phyloP scores from a whole-genome alignment of 768 basidiomycete genomes.

The Coprinopsis sp. region DNA sequence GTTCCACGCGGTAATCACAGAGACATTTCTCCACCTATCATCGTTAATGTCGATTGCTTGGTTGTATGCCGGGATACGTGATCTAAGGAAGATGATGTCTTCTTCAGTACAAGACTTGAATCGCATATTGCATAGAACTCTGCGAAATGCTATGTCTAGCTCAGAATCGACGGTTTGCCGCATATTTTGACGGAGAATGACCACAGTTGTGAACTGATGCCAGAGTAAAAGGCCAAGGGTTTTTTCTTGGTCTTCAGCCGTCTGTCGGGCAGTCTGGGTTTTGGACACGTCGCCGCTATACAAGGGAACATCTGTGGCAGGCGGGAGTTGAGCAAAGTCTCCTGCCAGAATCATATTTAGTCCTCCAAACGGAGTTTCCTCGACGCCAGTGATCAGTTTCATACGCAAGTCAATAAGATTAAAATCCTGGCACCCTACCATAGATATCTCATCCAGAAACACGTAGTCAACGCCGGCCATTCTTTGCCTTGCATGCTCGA shows the following conservation, averaged over 20 bases:
- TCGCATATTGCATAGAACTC: background rate
- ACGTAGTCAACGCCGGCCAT: too few relatives aligned
- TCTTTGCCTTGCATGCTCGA: conserved; percentile 20
- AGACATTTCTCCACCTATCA: background rate
- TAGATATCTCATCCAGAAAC: conserved; percentile 39
- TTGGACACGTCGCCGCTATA: background rate
- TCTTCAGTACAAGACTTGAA: background rate
- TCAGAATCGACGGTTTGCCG: background rate
- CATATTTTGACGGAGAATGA: background rate
- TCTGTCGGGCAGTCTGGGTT: background rate
- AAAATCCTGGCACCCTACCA: conserved; percentile 31
- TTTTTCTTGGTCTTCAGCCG: background rate
- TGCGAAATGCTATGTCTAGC: background rate
- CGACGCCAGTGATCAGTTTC: conserved; percentile 14
- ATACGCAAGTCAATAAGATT: conserved; percentile 26
- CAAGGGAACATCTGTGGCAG: conserved; percentile 10
- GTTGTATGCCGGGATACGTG: background rate
- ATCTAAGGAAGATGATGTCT: background rate
- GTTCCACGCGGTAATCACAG: conserved; percentile 2
- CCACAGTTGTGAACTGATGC: background rate
- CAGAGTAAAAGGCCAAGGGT: background rate
- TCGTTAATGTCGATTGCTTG: background rate
- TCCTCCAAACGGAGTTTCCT: conserved; percentile 27
- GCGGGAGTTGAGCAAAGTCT: conserved; percentile 33
- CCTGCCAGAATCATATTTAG: conserved; percentile 34